Evolutionary conservation across 495 filamentous ascomycete genomes (phyloP).

Genomic region (Penicillium diatomitis): DNA sequence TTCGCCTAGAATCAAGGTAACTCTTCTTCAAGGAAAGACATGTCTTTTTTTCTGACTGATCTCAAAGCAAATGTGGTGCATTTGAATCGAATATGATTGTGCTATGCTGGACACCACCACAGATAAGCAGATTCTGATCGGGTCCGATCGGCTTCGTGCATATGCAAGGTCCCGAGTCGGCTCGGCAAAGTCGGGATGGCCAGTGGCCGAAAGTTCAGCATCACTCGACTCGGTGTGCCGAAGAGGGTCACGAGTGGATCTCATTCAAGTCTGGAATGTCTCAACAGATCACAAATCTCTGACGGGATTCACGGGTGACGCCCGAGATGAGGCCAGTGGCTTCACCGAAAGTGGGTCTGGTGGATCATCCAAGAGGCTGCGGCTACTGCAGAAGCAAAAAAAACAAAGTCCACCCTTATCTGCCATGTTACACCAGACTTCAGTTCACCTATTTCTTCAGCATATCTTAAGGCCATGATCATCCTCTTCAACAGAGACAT

Average conservation of each 20-base stretch:
- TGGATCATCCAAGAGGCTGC: no score
- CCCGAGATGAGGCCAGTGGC: constrained; percentile 13
- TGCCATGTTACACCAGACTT: not conserved
- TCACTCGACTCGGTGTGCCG: constrained; percentile 20
- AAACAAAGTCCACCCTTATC: not conserved
- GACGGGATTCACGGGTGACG: constrained; percentile 6
- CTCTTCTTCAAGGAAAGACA: not conserved
- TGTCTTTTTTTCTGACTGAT: not conserved
- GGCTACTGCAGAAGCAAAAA: no score
- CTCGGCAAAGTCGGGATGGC: constrained; percentile 11
- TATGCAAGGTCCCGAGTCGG: constrained; percentile 14
- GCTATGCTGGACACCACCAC: not conserved
- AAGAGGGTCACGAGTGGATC: constrained; percentile 13
- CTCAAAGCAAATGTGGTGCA: not conserved
- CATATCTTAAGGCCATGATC: not conserved
- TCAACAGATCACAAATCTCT: constrained; percentile 15
- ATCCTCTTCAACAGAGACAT: constrained; percentile 5
- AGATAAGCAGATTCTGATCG: not conserved
- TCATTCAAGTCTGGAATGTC: not conserved
- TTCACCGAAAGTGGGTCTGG: constrained; percentile 16
- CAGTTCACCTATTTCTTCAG: constrained; percentile 9
- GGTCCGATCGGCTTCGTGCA: constrained; percentile 1
- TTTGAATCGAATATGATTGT: not conserved
- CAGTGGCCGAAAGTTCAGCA: not conserved
- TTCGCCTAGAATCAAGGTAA: not conserved